Base-by-base conservation (phyloP, 1,284 basidiomycete genomes). In the Melampsora abietis-canadensis region DNA sequence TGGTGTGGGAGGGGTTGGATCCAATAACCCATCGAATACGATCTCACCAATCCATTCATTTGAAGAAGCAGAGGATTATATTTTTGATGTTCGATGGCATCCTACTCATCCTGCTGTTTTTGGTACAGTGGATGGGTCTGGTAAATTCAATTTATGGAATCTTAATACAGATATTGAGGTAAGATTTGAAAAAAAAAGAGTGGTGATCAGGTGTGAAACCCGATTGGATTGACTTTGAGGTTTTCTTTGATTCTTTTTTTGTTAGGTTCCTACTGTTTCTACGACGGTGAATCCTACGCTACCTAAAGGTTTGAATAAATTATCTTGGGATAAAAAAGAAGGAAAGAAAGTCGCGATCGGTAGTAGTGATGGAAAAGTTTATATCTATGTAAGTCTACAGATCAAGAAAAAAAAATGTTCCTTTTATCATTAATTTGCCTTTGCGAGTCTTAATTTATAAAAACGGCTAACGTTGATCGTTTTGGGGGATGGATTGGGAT, bases 51-150 rank as follows among this genome's bases (percentile, higher is more conserved):
- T 96, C 21, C 90, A 94, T 81, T 92, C 91, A 59, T 96, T 97
- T 79, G 94, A 98, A 79, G 94, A 97, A 82, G 90, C 92, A 14
- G 92, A 93, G 81, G 95, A 98, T 82, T 98, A 98, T 81, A 92
- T 98, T n/a, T 98, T 96, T 83, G 95, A 98, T 83, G 94, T 94
- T 65, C 90, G 89, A 81, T 99, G 96, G 96, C 94, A 98, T 82
- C 93, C 94, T 1, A 85, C 87, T 31, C 94, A 98, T 82, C 96
- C 96, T 4, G 92, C 94, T 0, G 77, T 96, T 59, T 99, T 98
- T 81, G 95, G 91, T 17, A 89, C 88, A 4, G 96, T 93, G 1
- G 94, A 98, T 82, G 96, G 94, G 0, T 90, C 90, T 1, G 96
- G 95, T 44, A 90, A 90, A 80, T 94, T 99, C 82, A 93, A 98